phyloP scores from a whole-genome alignment of 2,329 filamentous ascomycete genomes.

The Colletotrichum graminicola region DNA sequence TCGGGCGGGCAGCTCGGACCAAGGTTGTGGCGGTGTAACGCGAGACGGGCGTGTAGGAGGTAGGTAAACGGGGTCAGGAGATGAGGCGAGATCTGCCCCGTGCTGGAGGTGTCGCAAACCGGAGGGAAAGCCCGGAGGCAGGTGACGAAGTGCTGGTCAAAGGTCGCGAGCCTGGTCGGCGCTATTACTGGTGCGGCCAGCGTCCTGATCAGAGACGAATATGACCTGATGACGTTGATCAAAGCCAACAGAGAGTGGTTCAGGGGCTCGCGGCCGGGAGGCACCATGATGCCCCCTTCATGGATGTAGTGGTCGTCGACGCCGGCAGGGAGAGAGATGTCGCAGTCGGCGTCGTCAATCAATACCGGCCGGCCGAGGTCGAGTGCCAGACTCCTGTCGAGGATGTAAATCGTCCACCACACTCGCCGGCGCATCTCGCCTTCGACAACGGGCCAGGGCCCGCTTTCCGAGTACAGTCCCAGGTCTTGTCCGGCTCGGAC shows the following conservation, averaged over 20 bases:
- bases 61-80: slow-evolving; percentile 81
- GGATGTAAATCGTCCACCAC: slow-evolving; percentile 95
- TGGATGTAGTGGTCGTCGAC: slow-evolving; percentile 84
- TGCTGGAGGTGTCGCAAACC: slow-evolving; percentile 76
- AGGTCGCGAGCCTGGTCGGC: slow-evolving; percentile 76
- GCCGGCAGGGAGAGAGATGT: slow-evolving; percentile 82
- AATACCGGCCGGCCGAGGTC: slow-evolving; percentile 84
- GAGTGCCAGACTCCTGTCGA: slow-evolving; percentile 84
- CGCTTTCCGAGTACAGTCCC: slow-evolving; percentile 81
- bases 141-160: slow-evolving; percentile 83
- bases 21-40: slow-evolving; percentile 91
- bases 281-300: slow-evolving; percentile 66
- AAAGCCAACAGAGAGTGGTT: slow-evolving; percentile 81
- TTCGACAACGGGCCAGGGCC: slow-evolving; percentile 80
- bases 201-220: slow-evolving; percentile 78
- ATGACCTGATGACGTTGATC: slow-evolving; percentile 84
- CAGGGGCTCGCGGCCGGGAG: slow-evolving; percentile 65
- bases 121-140: slow-evolving; percentile 83
- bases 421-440: slow-evolving; percentile 87
- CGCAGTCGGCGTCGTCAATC: slow-evolving; percentile 90
- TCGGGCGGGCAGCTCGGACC: slow-evolving; percentile 76
- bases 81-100: slow-evolving; percentile 77
- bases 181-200: slow-evolving; percentile 77
- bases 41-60: slow-evolving; percentile 84
- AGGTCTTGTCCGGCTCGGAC: slow-evolving; percentile 87